Conservation (phyloP, 768 basidiomycete species). For the Tephrocybe sp. region DNA sequence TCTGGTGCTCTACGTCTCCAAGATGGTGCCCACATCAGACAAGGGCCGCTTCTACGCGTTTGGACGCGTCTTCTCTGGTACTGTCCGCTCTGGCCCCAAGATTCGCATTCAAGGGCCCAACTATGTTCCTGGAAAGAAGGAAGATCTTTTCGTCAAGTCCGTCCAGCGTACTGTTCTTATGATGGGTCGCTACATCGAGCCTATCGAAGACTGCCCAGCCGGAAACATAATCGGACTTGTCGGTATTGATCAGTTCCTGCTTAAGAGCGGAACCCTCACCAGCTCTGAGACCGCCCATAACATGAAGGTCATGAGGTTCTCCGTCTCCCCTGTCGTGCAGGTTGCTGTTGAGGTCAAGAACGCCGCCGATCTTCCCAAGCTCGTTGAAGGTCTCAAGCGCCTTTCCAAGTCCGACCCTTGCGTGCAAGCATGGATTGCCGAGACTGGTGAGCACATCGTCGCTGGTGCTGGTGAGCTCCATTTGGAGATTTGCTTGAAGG, state of each 20-base stretch:
- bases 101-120: constrained; percentile 99
- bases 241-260: constrained; percentile 99
- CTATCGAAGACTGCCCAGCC: constrained; percentile 98
- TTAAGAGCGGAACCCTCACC: constrained; percentile 98
- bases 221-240: constrained; percentile 99
- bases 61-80: constrained; percentile 99
- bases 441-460: constrained; percentile 97
- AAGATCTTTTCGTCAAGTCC: constrained; percentile 96
- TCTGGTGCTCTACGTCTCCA: constrained; percentile 96
- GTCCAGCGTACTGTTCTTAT: constrained; percentile 98
- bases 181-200: constrained; percentile 99
- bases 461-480: constrained; percentile 99
- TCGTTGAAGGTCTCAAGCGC: constrained; percentile 99
- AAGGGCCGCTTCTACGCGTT: constrained; percentile 99
- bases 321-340: constrained; percentile 98
- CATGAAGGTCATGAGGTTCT: constrained; percentile 99
- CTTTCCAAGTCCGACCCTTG: constrained; percentile 99
- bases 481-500: constrained; percentile 99
- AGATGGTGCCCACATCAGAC: constrained; percentile 99
- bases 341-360: constrained; percentile 99
- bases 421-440: constrained; percentile 91
- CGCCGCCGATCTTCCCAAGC: constrained; percentile 96
- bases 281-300: constrained; percentile 99
- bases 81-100: constrained; percentile 95
- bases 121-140: constrained; percentile 98